phyloP scores from a whole-genome alignment of 495 filamentous ascomycete genomes.

The Aspergillus baeticus region DNA sequence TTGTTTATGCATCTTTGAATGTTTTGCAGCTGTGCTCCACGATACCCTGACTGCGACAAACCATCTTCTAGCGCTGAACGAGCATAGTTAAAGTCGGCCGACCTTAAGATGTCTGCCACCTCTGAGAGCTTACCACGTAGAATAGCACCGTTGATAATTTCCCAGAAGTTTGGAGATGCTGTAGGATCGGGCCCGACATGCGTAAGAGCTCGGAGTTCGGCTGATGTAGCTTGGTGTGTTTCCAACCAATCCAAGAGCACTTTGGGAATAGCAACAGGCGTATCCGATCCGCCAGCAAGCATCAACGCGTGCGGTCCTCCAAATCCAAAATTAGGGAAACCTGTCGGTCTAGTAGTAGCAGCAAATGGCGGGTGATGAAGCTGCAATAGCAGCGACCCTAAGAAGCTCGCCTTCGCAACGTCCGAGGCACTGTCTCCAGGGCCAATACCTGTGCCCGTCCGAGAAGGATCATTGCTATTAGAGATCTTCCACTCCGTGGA shows the following conservation, averaged over 20 bases:
- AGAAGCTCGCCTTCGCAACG: slow-evolving; percentile 69
- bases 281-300: slow-evolving; percentile 35
- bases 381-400: slow-evolving; percentile 67
- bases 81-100: slow-evolving; percentile 73
- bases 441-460: slow-evolving; percentile 53
- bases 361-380: slow-evolving; percentile 66
- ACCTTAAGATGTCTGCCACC: slow-evolving; percentile 60
- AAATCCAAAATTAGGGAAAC: slow-evolving; percentile 22
- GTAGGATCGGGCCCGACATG: slow-evolving; percentile 67
- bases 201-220: slow-evolving; percentile 59
- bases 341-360: slow-evolving; percentile 29
- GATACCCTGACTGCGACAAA: slow-evolving; percentile 61
- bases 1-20: slow-evolving; percentile 66
- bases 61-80: slow-evolving; percentile 56
- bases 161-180: slow-evolving; percentile 75
- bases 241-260: slow-evolving; percentile 79
- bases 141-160: slow-evolving; percentile 63
- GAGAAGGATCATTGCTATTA: slow-evolving; percentile 37
- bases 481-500: slow-evolving; percentile 58
- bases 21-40: slow-evolving; percentile 66
- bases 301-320: slow-evolving; percentile 29
- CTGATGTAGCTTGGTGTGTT: slow-evolving; percentile 57
- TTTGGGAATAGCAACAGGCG: slow-evolving; percentile 59
- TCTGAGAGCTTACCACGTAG: slow-evolving; percentile 68
- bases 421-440: slow-evolving; percentile 56